Conservation (phyloP, 176 grass and related monocot genomes). For the Oryza australiensis region DNA sequence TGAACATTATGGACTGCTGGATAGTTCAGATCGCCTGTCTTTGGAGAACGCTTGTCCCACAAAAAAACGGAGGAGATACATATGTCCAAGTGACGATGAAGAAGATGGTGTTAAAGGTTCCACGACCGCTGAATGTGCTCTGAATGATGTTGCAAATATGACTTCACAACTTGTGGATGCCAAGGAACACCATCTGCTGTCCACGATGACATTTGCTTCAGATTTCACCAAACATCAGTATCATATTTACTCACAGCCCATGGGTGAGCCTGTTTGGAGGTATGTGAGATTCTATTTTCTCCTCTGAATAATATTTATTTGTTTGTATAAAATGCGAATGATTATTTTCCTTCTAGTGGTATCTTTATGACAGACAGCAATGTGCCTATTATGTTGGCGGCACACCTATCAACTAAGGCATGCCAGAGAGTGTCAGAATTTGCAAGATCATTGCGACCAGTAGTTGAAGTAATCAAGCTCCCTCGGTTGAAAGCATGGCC, state of each 20-base stretch:
- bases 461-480: constrained; percentile 51
- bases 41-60: not conserved
- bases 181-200: not conserved
- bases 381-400: constrained; percentile 41
- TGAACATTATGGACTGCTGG: not conserved
- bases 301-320: not conserved
- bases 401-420: constrained; percentile 63
- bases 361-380: constrained; percentile 47
- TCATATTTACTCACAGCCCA: constrained; percentile 18
- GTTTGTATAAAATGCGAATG: constrained; percentile 27
- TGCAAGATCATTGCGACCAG: constrained; percentile 36
- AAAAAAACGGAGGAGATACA: constrained; percentile 40
- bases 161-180: not conserved
- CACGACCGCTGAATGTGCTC: not conserved
- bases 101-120: constrained; percentile 21
- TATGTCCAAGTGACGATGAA: constrained; percentile 10
- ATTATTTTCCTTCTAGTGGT: constrained; percentile 50
- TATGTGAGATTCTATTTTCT: constrained; percentile 6
- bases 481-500: constrained; percentile 57
- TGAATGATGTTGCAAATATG: constrained; percentile 19
- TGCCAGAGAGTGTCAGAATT: constrained; percentile 52
- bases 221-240: constrained; percentile 4
- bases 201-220: constrained; percentile 5
- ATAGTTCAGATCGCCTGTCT: not conserved
- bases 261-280: constrained; percentile 50